phyloP scores from a whole-genome alignment of 106 monocot species.

The Apostasia ramifera region DNA sequence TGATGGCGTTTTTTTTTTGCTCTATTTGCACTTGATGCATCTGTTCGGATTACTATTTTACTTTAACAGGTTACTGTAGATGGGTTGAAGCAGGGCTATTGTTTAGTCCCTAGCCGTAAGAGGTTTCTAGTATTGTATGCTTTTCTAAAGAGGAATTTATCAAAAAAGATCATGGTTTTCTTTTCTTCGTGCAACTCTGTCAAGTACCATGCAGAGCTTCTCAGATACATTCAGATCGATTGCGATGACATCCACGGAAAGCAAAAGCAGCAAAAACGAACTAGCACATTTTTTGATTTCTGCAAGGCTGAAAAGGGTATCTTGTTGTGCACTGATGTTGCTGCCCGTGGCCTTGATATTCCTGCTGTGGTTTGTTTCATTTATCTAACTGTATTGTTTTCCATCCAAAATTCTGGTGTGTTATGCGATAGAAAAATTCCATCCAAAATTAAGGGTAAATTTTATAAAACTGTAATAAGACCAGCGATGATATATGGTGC shows the following conservation, averaged over 20 bases:
- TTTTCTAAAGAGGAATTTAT: constrained; percentile 61
- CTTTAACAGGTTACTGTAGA: constrained; percentile 74
- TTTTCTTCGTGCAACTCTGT: constrained; percentile 96
- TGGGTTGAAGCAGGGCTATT: constrained; percentile 85
- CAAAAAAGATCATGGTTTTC: constrained; percentile 92
- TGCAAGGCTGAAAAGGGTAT: constrained; percentile 83
- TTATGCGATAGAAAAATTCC: too few species aligned
- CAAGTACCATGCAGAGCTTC: constrained; percentile 80
- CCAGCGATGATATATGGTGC: too few species aligned
- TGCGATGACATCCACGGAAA: constrained; percentile 90
- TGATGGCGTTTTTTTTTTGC: not conserved
- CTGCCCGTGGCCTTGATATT: constrained; percentile 94
- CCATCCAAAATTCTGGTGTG: too few species aligned
- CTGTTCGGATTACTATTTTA: constrained; percentile 5
- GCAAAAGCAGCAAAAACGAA: constrained; percentile 89
- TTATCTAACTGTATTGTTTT: not conserved
- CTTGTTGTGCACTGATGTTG: constrained; percentile 90
- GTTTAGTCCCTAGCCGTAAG: constrained; percentile 65
- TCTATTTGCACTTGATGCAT: not conserved
- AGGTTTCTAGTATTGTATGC: constrained; percentile 83
- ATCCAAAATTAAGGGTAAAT: too few species aligned
- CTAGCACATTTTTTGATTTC: constrained; percentile 83
- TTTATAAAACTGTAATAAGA: too few species aligned
- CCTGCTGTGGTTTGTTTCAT: constrained; percentile 72
- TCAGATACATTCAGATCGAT: constrained; percentile 60